These are phyloP conservation scores for Neocucurbitaria cava DNA, from an alignment of 2,329 filamentous ascomycete species.

Conservation along the genomic window DNA sequence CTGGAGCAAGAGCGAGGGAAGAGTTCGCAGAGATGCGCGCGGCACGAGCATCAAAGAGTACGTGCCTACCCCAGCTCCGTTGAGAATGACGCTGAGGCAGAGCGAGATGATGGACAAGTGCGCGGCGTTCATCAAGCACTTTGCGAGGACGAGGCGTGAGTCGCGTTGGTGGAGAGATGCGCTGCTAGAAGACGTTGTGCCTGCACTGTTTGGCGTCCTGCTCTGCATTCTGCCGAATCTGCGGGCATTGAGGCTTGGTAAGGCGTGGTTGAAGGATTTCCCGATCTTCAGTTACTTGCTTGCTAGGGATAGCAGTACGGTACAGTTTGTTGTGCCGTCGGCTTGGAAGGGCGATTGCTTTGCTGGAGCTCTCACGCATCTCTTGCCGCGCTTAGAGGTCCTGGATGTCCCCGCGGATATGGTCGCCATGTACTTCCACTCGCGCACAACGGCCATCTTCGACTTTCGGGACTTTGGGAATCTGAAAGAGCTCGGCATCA, in stretches of 20 bases:
- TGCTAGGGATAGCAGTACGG: not conserved
- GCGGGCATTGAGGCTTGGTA: slow-evolving; percentile 12
- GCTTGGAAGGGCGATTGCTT: slow-evolving; percentile 8
- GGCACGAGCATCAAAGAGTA: not conserved
- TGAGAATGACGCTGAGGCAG: not conserved
- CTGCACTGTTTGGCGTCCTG: slow-evolving; percentile 13
- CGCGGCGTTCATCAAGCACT: slow-evolving; percentile 1
- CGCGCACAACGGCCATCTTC: not conserved
- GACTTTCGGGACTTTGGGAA: slow-evolving; percentile 14
- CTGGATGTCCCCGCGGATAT: slow-evolving; percentile 20
- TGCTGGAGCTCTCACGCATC: not conserved
- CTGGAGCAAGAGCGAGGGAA: slow-evolving; percentile 14
- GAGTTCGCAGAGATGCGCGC: not conserved
- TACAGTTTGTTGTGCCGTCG: not conserved
- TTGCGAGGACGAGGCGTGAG: not conserved
- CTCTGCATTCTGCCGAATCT: slow-evolving; percentile 16
- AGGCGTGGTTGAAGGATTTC: slow-evolving; percentile 24
- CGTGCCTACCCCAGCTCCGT: not conserved
- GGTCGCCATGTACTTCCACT: slow-evolving; percentile 1
- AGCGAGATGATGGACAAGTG: slow-evolving; percentile 2
- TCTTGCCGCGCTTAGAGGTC: slow-evolving; percentile 2
- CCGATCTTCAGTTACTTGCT: slow-evolving; percentile 12
- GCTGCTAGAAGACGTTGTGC: slow-evolving; percentile 10
- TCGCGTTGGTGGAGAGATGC: slow-evolving; percentile 3
- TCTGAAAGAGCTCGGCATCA: slow-evolving; percentile 15